Percentiles rank a stretch among this genome's conserved stretches.
These are phyloP conservation scores for Astrocystis sublimbata DNA, from an alignment of 495 filamentous ascomycete species.

Conservation along the genomic window DNA sequence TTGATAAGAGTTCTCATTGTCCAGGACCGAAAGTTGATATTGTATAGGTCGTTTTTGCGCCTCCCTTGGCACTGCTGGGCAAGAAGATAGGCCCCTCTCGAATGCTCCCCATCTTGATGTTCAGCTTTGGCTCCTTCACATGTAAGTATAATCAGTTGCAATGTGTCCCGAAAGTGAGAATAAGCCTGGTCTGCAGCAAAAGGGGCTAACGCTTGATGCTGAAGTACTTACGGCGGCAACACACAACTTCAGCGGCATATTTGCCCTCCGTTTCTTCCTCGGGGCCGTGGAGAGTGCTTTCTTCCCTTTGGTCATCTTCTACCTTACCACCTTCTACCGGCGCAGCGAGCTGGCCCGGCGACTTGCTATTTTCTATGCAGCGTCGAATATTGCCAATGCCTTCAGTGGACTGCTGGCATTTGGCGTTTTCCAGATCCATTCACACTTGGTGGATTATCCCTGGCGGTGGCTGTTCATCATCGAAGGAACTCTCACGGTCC, in stretches of 20 bases:
- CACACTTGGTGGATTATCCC: conserved; percentile 42
- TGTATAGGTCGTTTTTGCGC: conserved; percentile 59
- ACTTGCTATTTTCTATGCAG: conserved; percentile 77
- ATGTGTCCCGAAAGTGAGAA: no score
- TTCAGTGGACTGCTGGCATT: conserved; percentile 75
- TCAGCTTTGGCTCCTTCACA: conserved; percentile 63
- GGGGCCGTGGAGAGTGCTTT: conserved; percentile 75
- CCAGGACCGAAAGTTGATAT: neutral
- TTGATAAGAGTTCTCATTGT: neutral
- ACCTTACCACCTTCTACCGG: conserved; percentile 64
- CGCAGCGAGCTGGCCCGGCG: conserved; percentile 75
- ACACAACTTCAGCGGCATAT: conserved; percentile 65
- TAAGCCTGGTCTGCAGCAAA: neutral
- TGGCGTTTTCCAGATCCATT: conserved; percentile 70
- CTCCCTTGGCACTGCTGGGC: conserved; percentile 64
- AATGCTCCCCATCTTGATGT: conserved; percentile 69
- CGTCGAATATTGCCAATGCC: conserved; percentile 70
- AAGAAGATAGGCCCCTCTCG: conserved; percentile 65
- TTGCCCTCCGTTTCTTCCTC: conserved; percentile 65
- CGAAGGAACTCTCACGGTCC: conserved; percentile 64
- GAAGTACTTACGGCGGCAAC: conserved; percentile 49
- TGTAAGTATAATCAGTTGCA: conserved; percentile 4
- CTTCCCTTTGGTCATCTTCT: conserved; percentile 66
- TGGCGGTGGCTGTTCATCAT: conserved; percentile 82
- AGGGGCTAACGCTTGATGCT: neutral